phyloP scores from a whole-genome alignment of 176 grass and related monocot genomes.

The Carex cristatella region DNA sequence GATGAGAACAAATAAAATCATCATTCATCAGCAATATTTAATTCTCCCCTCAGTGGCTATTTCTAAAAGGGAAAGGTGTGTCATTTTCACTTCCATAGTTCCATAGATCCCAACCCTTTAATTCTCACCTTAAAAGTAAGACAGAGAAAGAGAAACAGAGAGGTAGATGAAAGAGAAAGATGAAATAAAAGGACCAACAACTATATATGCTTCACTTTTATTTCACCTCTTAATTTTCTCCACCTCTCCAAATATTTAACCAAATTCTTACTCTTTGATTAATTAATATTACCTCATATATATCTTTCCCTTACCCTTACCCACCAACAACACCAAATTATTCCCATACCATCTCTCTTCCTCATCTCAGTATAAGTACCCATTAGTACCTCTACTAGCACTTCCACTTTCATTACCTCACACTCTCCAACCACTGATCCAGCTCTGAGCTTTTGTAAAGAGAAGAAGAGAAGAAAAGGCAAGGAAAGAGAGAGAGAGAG shows the following conservation, averaged over 20 bases:
- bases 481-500: background rate
- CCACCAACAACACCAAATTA: conserved; percentile 8
- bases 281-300: no score
- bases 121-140: conserved; percentile 10
- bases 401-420: conserved; percentile 31
- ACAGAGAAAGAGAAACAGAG: background rate
- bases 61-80: background rate
- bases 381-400: conserved; percentile 38
- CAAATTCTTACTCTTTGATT: background rate
- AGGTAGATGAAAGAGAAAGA: no score
- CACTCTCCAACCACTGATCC: conserved; percentile 27
- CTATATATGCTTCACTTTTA: background rate
- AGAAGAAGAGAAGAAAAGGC: background rate
- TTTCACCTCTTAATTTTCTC: background rate
- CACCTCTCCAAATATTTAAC: background rate
- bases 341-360: conserved; percentile 12
- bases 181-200: background rate
- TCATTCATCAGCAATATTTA: background rate
- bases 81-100: conserved; percentile 8
- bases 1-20: background rate
- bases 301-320: conserved; percentile 6
- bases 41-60: background rate
- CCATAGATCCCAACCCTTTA: conserved; percentile 11
- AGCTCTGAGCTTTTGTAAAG: conserved; percentile 13
- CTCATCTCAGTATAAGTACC: conserved; percentile 41